Evolutionary conservation across 2,329 filamentous ascomycete species (phyloP).

Genomic region (Epichloe baconii): DNA sequence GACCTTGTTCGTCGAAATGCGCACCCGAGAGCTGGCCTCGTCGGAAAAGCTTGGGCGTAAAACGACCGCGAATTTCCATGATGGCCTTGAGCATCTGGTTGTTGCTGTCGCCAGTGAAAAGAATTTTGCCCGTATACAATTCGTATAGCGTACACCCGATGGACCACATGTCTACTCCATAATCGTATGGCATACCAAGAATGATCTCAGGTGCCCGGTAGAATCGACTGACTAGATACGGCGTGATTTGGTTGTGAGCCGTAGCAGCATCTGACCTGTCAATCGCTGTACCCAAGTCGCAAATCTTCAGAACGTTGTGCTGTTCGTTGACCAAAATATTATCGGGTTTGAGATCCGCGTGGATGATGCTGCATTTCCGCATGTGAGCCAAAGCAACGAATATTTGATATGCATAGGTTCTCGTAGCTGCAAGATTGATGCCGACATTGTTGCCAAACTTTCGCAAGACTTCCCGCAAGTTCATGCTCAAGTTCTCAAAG

Average conservation of each 20-base stretch:
- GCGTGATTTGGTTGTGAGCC: slow-evolving; percentile 72
- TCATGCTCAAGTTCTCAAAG: slow-evolving; percentile 90
- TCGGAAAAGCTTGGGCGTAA: slow-evolving; percentile 79
- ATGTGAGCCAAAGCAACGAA: slow-evolving; percentile 80
- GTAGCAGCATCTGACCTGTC: slow-evolving; percentile 65
- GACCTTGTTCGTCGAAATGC: slow-evolving; percentile 75
- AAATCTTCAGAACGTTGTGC: slow-evolving; percentile 80
- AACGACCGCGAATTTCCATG: slow-evolving; percentile 89
- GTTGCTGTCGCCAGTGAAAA: slow-evolving; percentile 90
- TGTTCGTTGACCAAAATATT: slow-evolving; percentile 84
- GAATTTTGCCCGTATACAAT: slow-evolving; percentile 91
- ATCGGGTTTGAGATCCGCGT: slow-evolving; percentile 94
- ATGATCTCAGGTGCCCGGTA: slow-evolving; percentile 97
- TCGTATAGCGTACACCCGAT: slow-evolving; percentile 96
- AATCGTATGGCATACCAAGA: slow-evolving; percentile 89
- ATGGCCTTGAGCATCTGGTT: slow-evolving; percentile 97
- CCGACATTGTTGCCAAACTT: slow-evolving; percentile 93
- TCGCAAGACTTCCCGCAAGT: slow-evolving; percentile 84
- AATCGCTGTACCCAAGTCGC: slow-evolving; percentile 91
- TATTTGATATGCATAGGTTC: slow-evolving; percentile 85
- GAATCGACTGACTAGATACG: slow-evolving; percentile 92
- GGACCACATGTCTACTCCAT: slow-evolving; percentile 93
- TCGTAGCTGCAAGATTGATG: slow-evolving; percentile 77
- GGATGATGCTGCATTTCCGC: slow-evolving; percentile 83
- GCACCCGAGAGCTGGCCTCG: slow-evolving; percentile 61